Base-by-base conservation (phyloP, 78 protist species). In the Dictyostelium intermedium region DNA sequence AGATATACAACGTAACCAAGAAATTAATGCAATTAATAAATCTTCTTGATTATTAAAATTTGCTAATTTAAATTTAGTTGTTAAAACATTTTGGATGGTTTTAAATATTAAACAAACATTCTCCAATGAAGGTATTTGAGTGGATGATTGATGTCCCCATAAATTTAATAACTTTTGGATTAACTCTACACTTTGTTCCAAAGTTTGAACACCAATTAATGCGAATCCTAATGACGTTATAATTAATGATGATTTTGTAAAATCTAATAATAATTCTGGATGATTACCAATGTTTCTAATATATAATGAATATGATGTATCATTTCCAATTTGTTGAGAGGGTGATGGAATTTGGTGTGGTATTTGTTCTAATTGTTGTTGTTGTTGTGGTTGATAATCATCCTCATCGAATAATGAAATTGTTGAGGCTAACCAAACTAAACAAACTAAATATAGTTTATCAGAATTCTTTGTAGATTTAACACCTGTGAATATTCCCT, bases 191-290 rank as follows among this genome's bases (percentile, higher is more conserved):
- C 81, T 87, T 66, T 87, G 93, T 18, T 87, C 93, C 16, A 87
- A 30, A 0, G 93, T 87, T 66, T 56, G 56, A 30, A 87, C 93
- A 20, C 93, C 93, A 79, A 79, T 78, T 53, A 87, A 45, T 63
- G 93, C 93, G 32, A 78, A 87, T n/a, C 93, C 85, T 56, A 87
- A 14, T 63, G 93, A 50, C 32, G 83, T 87, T 39, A 87, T 77
- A 1, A 79, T 5, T 23, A 87, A 43, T 87, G 84, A 43, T 47
- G 85, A 87, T 66, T 87, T 87, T 25, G 60, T 43, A 20, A 63
- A 39, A 32, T 87, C 93, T 35, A 13, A 39, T 25, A 87, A n/a
- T 13, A 61, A 25, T 8, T 77, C 80, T 45, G 82, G 93, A 66
- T 74, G 74, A 30, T 56, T 39, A n/a, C 63, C 81, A 20, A 87